These are phyloP conservation scores for Trichoderma asperelloides DNA, from an alignment of 495 filamentous ascomycete species.

Conservation along the genomic window DNA sequence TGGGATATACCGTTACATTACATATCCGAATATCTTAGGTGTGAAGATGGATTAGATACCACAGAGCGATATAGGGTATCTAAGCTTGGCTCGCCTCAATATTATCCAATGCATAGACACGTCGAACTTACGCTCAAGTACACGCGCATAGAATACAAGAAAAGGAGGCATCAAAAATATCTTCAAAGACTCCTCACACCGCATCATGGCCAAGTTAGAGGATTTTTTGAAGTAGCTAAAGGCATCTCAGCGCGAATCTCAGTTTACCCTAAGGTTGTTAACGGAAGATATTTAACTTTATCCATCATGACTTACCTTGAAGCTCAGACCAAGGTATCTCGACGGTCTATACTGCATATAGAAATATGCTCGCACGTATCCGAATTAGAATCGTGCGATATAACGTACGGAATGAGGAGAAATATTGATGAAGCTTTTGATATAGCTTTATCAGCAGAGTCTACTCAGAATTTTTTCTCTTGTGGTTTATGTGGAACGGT, in stretches of 20 bases:
- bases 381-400: neutral
- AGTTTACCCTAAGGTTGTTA: neutral
- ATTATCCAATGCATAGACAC: neutral
- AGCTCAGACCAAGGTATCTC: neutral
- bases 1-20: neutral
- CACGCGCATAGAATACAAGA: neutral
- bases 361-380: neutral
- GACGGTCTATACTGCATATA: neutral
- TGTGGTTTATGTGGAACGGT: neutral
- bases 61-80: neutral
- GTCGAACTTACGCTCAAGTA: neutral
- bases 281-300: neutral
- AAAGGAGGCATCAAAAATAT: neutral
- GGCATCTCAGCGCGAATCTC: neutral
- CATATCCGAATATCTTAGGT: neutral
- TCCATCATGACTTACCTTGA: neutral
- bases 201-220: neutral
- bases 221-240: neutral
- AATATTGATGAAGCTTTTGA: neutral
- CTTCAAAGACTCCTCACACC: neutral
- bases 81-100: neutral
- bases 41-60: neutral
- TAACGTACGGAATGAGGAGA: neutral
- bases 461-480: neutral
- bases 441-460: neutral